Evolutionary conservation across 202 grass and related monocot genomes (phyloP).

Genomic region (Zizania palustris): DNA sequence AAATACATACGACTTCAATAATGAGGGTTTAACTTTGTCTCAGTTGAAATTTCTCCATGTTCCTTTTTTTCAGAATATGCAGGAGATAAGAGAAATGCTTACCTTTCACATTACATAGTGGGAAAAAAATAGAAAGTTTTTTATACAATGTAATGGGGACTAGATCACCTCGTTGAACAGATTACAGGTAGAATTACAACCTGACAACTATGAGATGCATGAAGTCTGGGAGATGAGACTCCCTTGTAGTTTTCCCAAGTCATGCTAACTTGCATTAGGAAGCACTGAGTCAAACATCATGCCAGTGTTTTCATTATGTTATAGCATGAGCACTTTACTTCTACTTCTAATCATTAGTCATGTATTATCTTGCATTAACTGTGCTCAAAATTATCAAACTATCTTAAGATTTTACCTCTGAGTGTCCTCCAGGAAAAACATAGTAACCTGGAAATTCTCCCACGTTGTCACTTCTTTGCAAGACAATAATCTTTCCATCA

Average conservation of each 20-base stretch:
- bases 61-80: background rate
- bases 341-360: background rate
- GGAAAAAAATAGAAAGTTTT: background rate
- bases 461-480: slow-evolving; percentile 92
- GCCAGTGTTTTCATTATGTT: slow-evolving; percentile 1
- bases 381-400: background rate
- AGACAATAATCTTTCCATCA: slow-evolving; percentile 75
- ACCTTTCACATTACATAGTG: background rate
- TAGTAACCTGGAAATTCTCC: slow-evolving; percentile 83
- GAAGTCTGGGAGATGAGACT: too few relatives aligned
- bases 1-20: background rate
- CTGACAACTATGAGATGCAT: too few relatives aligned
- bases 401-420: slow-evolving; percentile 63
- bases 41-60: background rate
- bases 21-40: background rate
- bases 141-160: background rate
- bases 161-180: background rate
- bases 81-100: background rate
- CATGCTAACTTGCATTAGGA: slow-evolving; percentile 15
- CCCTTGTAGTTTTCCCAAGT: too few relatives aligned
- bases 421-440: slow-evolving; percentile 95
- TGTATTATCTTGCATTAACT: background rate
- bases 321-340: background rate
- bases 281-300: background rate
- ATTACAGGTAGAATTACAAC: background rate